A percentile compares a stretch with the other conserved stretches of the same genome.
These are phyloP conservation scores for Huntiella bhutanensis DNA, from an alignment of 2,329 filamentous ascomycete genomes.

Conservation along the genomic window DNA sequence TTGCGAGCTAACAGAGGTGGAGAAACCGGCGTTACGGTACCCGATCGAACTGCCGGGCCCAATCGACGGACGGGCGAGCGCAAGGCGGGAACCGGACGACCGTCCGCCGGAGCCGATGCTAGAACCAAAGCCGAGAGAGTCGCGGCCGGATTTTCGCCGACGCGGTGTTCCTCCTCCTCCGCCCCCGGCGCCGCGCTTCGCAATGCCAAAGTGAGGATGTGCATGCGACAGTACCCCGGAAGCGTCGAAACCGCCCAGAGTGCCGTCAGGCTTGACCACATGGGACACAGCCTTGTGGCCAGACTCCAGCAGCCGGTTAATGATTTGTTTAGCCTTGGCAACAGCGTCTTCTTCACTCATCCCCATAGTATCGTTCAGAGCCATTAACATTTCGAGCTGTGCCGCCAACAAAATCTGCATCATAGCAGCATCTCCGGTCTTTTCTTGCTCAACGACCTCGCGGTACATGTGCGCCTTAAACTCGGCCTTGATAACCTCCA, in stretches of 20 bases:
- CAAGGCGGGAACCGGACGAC: conserved; percentile 4
- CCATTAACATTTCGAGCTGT: conserved; percentile 79
- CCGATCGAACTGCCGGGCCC: neutral
- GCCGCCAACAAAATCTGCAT: conserved; percentile 72
- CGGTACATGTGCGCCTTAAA: conserved; percentile 63
- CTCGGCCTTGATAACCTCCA: conserved; percentile 66
- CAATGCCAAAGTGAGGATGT: conserved; percentile 11
- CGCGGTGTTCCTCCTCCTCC: conserved; percentile 10
- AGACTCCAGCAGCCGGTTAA: conserved; percentile 58
- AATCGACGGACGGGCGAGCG: conserved; percentile 5
- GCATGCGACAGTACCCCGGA: conserved; percentile 11
- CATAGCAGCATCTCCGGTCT: conserved; percentile 54
- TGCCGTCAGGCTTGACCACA: conserved; percentile 65
- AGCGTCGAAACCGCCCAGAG: conserved; percentile 10
- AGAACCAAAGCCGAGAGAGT: conserved; percentile 9
- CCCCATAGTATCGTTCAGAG: conserved; percentile 59
- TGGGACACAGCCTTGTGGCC: conserved; percentile 60
- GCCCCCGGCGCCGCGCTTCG: conserved; percentile 9
- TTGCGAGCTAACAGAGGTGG: conserved; percentile 7
- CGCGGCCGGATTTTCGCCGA: conserved; percentile 9
- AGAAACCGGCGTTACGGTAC: neutral
- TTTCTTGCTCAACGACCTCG: conserved; percentile 69
- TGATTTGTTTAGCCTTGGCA: conserved; percentile 54
- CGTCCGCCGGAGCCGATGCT: neutral
- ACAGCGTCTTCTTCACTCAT: conserved; percentile 77